Percentiles rank a stretch among this genome's conserved stretches.
These are phyloP conservation scores for Magnusiomyces suaveolens DNA, from an alignment of 1,139 yeast genomes.

Conservation along the genomic window DNA sequence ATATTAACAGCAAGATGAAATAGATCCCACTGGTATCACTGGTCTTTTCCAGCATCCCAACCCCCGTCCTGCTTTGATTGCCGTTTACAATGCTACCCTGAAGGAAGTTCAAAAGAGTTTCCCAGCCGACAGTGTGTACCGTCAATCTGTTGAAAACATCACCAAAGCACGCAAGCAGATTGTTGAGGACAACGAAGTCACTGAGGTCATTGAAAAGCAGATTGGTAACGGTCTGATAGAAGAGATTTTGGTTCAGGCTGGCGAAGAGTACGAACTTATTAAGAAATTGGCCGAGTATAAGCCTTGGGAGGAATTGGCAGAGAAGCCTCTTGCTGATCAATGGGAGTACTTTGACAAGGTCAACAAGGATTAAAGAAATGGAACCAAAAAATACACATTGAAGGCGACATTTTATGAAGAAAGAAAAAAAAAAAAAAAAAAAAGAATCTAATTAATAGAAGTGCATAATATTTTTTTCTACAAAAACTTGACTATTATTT, in stretches of 20 bases:
- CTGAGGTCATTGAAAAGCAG: constrained; percentile 58
- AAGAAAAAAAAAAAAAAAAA: too few relatives aligned
- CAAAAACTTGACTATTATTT: too few relatives aligned
- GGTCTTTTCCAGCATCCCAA: constrained; percentile 73
- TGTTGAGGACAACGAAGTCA: constrained; percentile 55
- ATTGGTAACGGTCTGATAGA: constrained; percentile 81
- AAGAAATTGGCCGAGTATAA: constrained; percentile 60
- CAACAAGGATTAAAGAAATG: constrained; percentile 12
- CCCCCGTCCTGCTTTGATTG: constrained; percentile 70
- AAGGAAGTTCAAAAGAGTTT: constrained; percentile 47
- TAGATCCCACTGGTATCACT: constrained; percentile 60
- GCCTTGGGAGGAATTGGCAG: constrained; percentile 42
- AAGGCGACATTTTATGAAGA: too few relatives aligned
- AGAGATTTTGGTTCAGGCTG: constrained; percentile 73
- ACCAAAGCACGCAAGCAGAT: constrained; percentile 60
- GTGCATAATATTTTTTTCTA: too few relatives aligned
- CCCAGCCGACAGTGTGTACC: constrained; percentile 65
- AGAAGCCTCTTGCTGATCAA: constrained; percentile 34
- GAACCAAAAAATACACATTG: too few relatives aligned
- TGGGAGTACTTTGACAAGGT: constrained; percentile 29
- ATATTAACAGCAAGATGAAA: neutral
- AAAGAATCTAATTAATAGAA: too few relatives aligned
- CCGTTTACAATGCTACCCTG: constrained; percentile 64
- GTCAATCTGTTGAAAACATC: constrained; percentile 64
- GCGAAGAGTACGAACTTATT: constrained; percentile 66